Percentiles rank a stretch among this genome's conserved stretches.
These are phyloP conservation scores for Penicillium brasilianum DNA, from an alignment of 2,329 filamentous ascomycete genomes.

Conservation along the genomic window DNA sequence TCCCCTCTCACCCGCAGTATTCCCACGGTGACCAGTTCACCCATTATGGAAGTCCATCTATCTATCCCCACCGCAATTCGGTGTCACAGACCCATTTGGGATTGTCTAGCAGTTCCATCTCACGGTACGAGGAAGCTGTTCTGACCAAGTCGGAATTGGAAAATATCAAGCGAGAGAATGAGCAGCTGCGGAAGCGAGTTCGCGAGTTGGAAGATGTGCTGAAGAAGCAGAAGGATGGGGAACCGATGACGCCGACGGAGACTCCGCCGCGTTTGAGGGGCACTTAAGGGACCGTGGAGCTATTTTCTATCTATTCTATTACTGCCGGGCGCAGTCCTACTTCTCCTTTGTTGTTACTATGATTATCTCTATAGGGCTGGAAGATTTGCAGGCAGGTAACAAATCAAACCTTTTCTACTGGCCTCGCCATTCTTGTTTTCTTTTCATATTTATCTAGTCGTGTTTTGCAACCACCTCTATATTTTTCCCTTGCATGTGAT, in stretches of 20 bases:
- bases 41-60: constrained; percentile 32
- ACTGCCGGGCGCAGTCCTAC: constrained; percentile 13
- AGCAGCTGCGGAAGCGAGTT: constrained; percentile 50
- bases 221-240: constrained; percentile 37
- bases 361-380: constrained; percentile 12
- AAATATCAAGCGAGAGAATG: constrained; percentile 52
- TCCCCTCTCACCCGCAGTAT: constrained; percentile 39
- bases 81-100: constrained; percentile 36
- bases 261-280: background rate
- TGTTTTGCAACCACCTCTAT: background rate
- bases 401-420: constrained; percentile 11
- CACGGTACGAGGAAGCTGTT: constrained; percentile 50
- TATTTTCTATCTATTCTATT: background rate
- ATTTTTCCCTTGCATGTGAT: background rate
- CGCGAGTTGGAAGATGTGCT: constrained; percentile 50
- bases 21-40: constrained; percentile 37
- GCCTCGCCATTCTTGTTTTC: background rate
- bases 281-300: background rate
- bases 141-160: constrained; percentile 52
- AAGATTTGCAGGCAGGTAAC: constrained; percentile 23
- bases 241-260: background rate
- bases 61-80: constrained; percentile 39
- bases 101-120: constrained; percentile 35
- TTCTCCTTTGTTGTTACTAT: constrained; percentile 6
- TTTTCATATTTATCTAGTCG: background rate